phyloP scores from a whole-genome alignment of 2,329 filamentous ascomycete genomes.

The Fusarium begoniae region DNA sequence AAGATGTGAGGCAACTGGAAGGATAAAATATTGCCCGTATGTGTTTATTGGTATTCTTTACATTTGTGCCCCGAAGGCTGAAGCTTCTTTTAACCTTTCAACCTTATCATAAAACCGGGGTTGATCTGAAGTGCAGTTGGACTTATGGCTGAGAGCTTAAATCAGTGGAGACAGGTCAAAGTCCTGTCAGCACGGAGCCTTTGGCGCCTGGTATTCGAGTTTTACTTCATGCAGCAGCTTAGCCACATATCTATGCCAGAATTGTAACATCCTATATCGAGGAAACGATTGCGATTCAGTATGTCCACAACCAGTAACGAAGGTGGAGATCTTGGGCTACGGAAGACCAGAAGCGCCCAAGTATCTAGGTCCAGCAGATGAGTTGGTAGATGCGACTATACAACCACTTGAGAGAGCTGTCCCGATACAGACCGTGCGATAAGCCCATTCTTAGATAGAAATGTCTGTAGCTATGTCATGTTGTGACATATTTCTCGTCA shows the following conservation, averaged over 20 bases:
- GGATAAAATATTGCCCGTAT: too few relatives aligned
- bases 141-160: too few relatives aligned
- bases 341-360: neutral
- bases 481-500: neutral
- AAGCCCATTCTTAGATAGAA: neutral
- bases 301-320: neutral
- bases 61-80: too few relatives aligned
- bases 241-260: fast-evolving
- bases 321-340: too few relatives aligned
- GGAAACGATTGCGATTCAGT: neutral
- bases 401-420: neutral
- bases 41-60: too few relatives aligned
- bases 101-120: neutral
- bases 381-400: neutral
- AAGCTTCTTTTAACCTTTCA: too few relatives aligned
- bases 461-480: neutral
- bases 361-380: neutral
- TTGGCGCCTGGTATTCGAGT: neutral
- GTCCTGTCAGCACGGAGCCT: neutral
- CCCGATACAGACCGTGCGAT: too few relatives aligned
- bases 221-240: neutral
- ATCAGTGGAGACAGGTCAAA: fast-evolving
- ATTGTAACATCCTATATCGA: too few relatives aligned
- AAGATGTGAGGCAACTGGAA: neutral
- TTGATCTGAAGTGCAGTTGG: neutral